Evolutionary conservation across 495 filamentous ascomycete genomes (phyloP).

Genomic region (Poronia punctata): DNA sequence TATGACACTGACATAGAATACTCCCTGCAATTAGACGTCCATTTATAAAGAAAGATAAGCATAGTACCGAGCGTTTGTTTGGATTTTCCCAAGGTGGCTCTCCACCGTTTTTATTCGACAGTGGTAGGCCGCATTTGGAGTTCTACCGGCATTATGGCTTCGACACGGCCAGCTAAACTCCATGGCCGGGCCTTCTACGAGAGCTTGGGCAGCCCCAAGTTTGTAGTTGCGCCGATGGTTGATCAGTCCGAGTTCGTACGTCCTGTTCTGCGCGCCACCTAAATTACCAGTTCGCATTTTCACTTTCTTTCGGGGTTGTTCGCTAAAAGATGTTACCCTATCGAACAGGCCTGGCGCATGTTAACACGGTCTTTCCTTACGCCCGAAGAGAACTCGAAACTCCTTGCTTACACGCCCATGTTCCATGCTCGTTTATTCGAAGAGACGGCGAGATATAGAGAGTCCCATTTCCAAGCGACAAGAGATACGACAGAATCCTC

Average conservation of each 20-base stretch:
- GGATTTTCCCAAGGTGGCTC: slow-evolving; percentile 1
- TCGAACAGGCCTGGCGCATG: slow-evolving; percentile 80
- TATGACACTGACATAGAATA: no score
- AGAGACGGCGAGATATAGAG: slow-evolving; percentile 66
- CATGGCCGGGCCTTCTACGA: slow-evolving; percentile 86
- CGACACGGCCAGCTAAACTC: slow-evolving; percentile 46
- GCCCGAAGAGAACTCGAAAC: slow-evolving; percentile 43
- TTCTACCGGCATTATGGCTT: slow-evolving; percentile 5
- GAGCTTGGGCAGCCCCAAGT: slow-evolving; percentile 83
- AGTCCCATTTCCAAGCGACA: slow-evolving; percentile 67
- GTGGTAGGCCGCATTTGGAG: slow-evolving; percentile 4
- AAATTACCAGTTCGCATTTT: not conserved
- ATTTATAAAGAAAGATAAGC: not conserved
- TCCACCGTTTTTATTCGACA: not conserved
- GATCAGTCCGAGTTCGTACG: slow-evolving; percentile 94
- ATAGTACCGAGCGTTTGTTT: not conserved
- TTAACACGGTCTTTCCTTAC: slow-evolving; percentile 85
- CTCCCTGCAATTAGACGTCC: no score
- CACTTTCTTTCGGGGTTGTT: not conserved
- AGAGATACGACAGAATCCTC: slow-evolving; percentile 15
- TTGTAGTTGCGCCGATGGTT: slow-evolving; percentile 94
- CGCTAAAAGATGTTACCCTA: not conserved
- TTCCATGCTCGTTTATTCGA: slow-evolving; percentile 81
- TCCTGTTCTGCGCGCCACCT: not conserved
- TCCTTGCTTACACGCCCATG: slow-evolving; percentile 91